Evolutionary conservation across 305 asterid species (phyloP), one percentile per base, ranked within the genome.

Genomic region (Caryopteris hybrid): DNA sequence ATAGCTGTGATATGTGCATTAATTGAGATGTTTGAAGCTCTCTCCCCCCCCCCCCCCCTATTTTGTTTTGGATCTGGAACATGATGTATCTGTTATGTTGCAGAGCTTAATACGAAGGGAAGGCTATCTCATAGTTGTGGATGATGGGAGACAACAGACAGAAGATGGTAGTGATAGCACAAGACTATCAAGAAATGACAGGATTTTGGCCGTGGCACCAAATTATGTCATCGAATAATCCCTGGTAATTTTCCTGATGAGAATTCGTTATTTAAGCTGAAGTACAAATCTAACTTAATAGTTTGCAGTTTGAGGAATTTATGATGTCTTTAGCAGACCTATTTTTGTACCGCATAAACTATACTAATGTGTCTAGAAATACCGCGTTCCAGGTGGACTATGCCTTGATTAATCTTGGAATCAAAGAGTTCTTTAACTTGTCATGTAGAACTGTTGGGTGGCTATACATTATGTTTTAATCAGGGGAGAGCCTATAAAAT

Each of bases 131-230:
- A 91, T 94, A 71, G 97, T 91, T 5, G 86, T 94, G 41, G 91
- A 89, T 67, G 97, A 94, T 58, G 99, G 97, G 33, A 68, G 81
- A 60, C 87, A 78, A 77, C 80, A 70, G 43, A 84, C 21, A 47
- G 88, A 71, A 50, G 95, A 74, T 4, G 81, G 80, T 38, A n/a
- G n/a, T n/a, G 90, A 78, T 74, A 80, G 66, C 29, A 83, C 77
- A n/a, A 69, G 72, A 57, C 64, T 86, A 25, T 43, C 96, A 46
- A 89, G 96, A 75, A 82, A 87, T 71, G 88, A 94, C 34, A 79
- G 97, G 73, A 86, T 94, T 72, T 78, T 94, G 70, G 96, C 83
- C 0, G 97, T 89, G 25, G 97, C 97, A 6, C 97, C 99, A 63
- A 94, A 94, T 72, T 87, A 87, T 78, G 90, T 88, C 3, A 70